A percentile compares a stretch with the other conserved stretches of the same genome.
Conservation (phyloP, 2,329 filamentous ascomycete genomes). For the Neofusicoccum sp. region DNA sequence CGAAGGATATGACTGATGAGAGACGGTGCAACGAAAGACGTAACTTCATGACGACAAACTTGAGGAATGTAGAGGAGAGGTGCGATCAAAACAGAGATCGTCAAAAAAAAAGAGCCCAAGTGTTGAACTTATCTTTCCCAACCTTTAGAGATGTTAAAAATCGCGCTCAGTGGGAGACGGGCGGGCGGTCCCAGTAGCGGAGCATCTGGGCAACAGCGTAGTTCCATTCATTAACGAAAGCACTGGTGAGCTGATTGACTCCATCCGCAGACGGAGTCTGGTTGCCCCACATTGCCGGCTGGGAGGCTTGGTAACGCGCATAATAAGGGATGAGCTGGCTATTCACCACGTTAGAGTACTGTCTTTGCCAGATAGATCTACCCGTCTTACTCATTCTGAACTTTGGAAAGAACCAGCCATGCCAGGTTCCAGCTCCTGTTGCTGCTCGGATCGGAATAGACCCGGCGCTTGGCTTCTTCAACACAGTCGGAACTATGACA, state of each 20-base stretch:
- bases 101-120: too few species aligned
- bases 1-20: too few species aligned
- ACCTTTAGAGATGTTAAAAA: not conserved
- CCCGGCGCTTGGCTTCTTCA: slow-evolving; percentile 63
- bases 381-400: slow-evolving; percentile 60
- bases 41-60: too few species aligned
- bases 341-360: slow-evolving; percentile 19
- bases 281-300: slow-evolving; percentile 69
- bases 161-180: slow-evolving; percentile 29
- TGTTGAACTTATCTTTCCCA: not conserved
- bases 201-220: slow-evolving; percentile 65
- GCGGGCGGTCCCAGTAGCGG: slow-evolving; percentile 64
- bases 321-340: slow-evolving; percentile 62
- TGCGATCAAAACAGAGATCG: too few species aligned
- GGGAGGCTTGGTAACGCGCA: slow-evolving; percentile 59
- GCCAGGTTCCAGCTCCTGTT: slow-evolving; percentile 74
- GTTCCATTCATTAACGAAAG: slow-evolving; percentile 67
- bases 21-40: too few species aligned
- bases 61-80: too few species aligned
- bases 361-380: not conserved
- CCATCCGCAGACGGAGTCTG: slow-evolving; percentile 56
- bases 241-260: slow-evolving; percentile 58
- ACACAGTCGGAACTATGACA: slow-evolving; percentile 56
- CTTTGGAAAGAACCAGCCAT: slow-evolving; percentile 68
- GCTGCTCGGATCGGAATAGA: slow-evolving; percentile 62